Conservation (phyloP, 768 basidiomycete genomes). For the Tricholoma hemisulphureum region DNA sequence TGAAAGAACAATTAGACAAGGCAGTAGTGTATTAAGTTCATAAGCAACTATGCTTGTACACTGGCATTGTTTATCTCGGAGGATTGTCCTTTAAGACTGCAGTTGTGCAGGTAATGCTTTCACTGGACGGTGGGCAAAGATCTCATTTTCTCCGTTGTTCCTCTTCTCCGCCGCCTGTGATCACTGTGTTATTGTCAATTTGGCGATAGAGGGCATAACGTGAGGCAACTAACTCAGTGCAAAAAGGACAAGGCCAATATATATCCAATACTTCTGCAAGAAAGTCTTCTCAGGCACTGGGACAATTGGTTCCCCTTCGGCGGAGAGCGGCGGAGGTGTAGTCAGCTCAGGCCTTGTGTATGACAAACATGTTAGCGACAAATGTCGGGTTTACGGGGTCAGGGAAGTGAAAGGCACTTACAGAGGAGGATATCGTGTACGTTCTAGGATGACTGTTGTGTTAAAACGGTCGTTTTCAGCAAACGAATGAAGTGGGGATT, state of each 20-base stretch:
- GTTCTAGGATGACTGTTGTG: constrained; percentile 49
- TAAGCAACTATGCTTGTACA: not conserved
- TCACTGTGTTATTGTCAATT: constrained; percentile 16
- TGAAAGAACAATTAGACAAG: constrained; percentile 19
- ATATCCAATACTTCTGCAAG: constrained; percentile 90
- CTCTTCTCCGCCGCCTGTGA: constrained; percentile 40
- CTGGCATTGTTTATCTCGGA: not conserved
- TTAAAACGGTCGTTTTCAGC: constrained; percentile 37
- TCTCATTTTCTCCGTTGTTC: constrained; percentile 28
- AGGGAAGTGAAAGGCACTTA: constrained; percentile 32
- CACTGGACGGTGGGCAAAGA: not conserved
- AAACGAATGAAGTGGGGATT: constrained; percentile 31
- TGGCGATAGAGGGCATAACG: not conserved
- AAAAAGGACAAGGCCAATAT: constrained; percentile 59
- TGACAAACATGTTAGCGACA: not conserved
- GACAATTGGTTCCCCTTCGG: constrained; percentile 61
- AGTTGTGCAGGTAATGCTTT: not conserved
- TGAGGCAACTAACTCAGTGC: constrained; percentile 40
- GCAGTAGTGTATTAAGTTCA: constrained; percentile 21
- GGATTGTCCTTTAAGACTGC: not conserved
- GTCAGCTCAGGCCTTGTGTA: constrained; percentile 65
- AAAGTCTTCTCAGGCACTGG: constrained; percentile 73
- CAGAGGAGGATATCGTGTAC: constrained; percentile 55
- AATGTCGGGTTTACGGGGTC: not conserved
- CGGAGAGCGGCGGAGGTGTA: constrained; percentile 62